These are phyloP conservation scores for Mycena maculata DNA, from an alignment of 768 basidiomycete species.

Conservation along the genomic window DNA sequence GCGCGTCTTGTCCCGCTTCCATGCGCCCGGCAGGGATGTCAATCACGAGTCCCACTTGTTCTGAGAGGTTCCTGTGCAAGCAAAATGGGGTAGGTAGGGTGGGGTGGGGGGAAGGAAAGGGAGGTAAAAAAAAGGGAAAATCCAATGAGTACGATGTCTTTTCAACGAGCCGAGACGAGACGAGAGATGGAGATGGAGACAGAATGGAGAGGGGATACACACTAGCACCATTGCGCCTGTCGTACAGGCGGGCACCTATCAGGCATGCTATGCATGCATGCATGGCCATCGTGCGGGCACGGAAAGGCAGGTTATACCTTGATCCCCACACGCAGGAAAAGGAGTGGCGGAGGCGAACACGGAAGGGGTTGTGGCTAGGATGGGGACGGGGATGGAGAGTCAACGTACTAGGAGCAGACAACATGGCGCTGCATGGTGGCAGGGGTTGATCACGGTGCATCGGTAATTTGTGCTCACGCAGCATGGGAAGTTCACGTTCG, in stretches of 20 bases:
- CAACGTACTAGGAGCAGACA: conserved; percentile 38
- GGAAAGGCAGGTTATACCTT: background rate
- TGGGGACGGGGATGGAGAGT: conserved; percentile 33
- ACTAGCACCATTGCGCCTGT: background rate
- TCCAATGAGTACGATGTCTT: conserved; percentile 35
- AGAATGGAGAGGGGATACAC: too few species aligned
- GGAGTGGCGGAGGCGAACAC: conserved; percentile 32
- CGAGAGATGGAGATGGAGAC: conserved; percentile 13
- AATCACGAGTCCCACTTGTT: conserved; percentile 28
- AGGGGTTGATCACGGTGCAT: conserved; percentile 10
- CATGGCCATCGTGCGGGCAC: conserved; percentile 3
- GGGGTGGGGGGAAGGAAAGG: background rate
- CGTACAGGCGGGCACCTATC: background rate
- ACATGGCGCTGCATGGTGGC: conserved; percentile 19
- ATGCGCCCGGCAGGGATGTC: conserved; percentile 22
- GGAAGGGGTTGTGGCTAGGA: conserved; percentile 9
- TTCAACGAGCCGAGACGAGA: conserved; percentile 27
- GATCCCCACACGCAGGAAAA: conserved; percentile 7
- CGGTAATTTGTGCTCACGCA: conserved; percentile 6
- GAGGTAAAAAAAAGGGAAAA: conserved; percentile 17
- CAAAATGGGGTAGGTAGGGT: too few species aligned
- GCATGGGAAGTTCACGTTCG: too few species aligned
- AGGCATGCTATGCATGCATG: background rate
- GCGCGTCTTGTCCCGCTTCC: conserved; percentile 30
- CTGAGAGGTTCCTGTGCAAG: conserved; percentile 24